phyloP scores from a whole-genome alignment of 73 alveolate genomes.

The Tetrahymena malaccensis region DNA sequence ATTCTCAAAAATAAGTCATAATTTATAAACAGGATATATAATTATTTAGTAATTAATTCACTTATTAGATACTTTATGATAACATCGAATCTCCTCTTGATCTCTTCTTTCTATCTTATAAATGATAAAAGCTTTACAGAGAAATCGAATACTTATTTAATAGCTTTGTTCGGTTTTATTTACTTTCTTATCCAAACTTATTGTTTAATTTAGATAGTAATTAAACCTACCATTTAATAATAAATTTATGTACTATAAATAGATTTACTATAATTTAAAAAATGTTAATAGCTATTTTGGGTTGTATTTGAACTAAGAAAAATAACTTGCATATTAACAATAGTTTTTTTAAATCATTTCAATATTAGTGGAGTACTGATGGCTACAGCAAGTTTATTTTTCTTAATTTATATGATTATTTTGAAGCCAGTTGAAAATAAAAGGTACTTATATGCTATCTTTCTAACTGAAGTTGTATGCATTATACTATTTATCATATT shows the following conservation, averaged over 20 bases:
- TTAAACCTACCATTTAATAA: too few relatives aligned
- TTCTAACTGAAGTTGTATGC: neutral
- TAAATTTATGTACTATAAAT: neutral
- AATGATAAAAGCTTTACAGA: too few relatives aligned
- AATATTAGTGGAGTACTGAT: neutral
- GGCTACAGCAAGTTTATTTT: neutral
- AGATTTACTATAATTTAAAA: too few relatives aligned
- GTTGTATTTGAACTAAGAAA: neutral
- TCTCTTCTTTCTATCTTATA: neutral
- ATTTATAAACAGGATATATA: neutral
- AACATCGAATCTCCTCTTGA: neutral
- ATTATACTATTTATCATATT: neutral
- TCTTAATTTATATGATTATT: too few relatives aligned
- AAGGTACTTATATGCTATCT: neutral
- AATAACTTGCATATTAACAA: too few relatives aligned
- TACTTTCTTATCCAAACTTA: too few relatives aligned
- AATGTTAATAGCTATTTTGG: neutral
- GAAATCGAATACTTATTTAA: too few relatives aligned
- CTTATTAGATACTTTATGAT: neutral
- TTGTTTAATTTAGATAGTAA: neutral
- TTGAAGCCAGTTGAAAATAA: neutral
- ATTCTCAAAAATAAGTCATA: too few relatives aligned
- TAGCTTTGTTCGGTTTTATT: too few relatives aligned
- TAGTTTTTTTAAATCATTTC: too few relatives aligned
- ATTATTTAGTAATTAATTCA: too few relatives aligned